Evolutionary conservation across 1,284 basidiomycete genomes (phyloP).

Genomic region (Ceratobasidium papillatum): DNA sequence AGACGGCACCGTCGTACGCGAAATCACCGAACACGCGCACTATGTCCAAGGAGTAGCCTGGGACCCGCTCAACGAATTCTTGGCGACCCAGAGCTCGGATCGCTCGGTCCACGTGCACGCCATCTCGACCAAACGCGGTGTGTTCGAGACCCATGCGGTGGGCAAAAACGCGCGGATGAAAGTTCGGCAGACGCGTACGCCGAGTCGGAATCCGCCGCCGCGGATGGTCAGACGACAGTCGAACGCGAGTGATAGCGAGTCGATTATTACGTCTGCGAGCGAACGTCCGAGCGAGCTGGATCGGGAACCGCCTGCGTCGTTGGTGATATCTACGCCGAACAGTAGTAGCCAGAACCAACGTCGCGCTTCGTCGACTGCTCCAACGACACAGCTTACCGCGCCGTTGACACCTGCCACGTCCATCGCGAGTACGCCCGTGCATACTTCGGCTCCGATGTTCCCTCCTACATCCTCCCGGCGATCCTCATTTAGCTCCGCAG

Average conservation of each 20-base stretch:
- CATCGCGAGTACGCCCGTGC: slow-evolving; percentile 60
- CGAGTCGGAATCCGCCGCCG: slow-evolving; percentile 57
- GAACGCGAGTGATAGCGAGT: slow-evolving; percentile 77
- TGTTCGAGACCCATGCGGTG: slow-evolving; percentile 84
- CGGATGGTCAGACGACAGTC: slow-evolving; percentile 71
- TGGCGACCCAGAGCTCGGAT: slow-evolving; percentile 94
- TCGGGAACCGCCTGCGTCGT: slow-evolving; percentile 12
- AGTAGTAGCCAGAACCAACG: slow-evolving; percentile 17
- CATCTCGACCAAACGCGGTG: slow-evolving; percentile 77
- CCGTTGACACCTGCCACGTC: slow-evolving; percentile 72
- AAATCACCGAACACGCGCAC: slow-evolving; percentile 90
- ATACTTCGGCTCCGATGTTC: slow-evolving; percentile 64
- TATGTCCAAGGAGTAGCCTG: slow-evolving; percentile 97
- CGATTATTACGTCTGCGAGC: slow-evolving; percentile 62
- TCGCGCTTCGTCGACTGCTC: slow-evolving; percentile 38
- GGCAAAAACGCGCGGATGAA: slow-evolving; percentile 81
- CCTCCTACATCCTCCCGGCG: slow-evolving; percentile 74
- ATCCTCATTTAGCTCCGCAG: slow-evolving; percentile 87
- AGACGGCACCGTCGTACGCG: slow-evolving; percentile 83
- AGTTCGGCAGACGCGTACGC: slow-evolving; percentile 71
- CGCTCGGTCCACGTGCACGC: slow-evolving; percentile 89
- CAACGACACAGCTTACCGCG: slow-evolving; percentile 47
- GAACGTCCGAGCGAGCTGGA: slow-evolving; percentile 52
- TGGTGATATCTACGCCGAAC: neutral
- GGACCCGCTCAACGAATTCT: slow-evolving; percentile 94